A percentile compares a stretch with the other conserved stretches of the same genome.
Conservation (phyloP, 1,284 basidiomycete species). For the Coniferiporia sulphurascens region DNA sequence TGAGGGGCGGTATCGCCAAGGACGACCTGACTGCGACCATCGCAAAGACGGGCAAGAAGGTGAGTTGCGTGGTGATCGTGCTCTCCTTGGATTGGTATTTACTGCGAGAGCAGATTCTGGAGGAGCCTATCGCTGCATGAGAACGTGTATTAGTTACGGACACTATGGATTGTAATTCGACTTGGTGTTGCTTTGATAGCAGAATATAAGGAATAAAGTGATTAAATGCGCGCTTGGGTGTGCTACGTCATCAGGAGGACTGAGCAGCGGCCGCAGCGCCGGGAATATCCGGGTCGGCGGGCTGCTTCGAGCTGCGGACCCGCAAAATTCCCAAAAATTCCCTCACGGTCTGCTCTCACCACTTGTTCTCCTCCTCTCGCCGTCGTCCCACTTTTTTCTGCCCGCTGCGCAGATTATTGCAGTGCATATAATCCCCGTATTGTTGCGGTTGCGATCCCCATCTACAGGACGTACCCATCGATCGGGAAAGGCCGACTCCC, state of each 20-base stretch:
- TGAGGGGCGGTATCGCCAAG: slow-evolving; percentile 12
- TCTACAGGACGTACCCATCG: neutral
- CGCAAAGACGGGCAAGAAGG: slow-evolving; percentile 19
- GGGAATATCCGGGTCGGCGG: no score
- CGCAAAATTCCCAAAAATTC: neutral
- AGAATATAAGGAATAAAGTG: no score
- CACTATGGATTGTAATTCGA: no score
- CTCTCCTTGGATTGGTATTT: neutral
- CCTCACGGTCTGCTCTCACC: neutral
- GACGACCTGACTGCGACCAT: slow-evolving; percentile 10
- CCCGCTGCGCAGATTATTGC: neutral
- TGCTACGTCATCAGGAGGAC: no score
- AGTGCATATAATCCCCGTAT: neutral
- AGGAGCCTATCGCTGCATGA: neutral
- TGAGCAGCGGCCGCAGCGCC: no score
- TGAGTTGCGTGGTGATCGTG: neutral
- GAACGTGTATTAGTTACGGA: no score
- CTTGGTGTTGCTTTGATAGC: no score
- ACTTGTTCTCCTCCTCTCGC: neutral
- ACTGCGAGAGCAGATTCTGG: slow-evolving; percentile 7
- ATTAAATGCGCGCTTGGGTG: no score
- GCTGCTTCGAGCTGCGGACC: neutral
- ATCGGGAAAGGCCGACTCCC: neutral
- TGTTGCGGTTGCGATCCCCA: neutral
- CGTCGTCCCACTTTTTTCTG: neutral